phyloP scores from a whole-genome alignment of 345 rosid genomes.

The Gossypium australe region DNA sequence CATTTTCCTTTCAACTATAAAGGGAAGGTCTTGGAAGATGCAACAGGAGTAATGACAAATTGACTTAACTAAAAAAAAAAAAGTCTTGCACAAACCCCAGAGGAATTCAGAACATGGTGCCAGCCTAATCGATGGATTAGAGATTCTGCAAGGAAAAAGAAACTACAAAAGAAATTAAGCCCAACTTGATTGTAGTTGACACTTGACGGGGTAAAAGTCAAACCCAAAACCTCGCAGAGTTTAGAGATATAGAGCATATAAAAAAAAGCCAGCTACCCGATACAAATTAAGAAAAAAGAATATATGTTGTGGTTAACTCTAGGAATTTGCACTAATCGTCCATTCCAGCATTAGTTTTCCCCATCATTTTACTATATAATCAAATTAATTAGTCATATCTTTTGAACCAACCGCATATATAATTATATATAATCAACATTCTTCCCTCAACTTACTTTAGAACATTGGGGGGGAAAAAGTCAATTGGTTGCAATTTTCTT shows the following conservation, averaged over 20 bases:
- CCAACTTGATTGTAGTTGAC: constrained; percentile 2
- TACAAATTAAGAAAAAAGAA: neutral
- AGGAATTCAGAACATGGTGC: neutral
- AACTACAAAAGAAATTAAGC: neutral
- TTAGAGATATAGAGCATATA: neutral
- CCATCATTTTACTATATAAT: neutral
- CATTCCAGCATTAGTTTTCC: neutral
- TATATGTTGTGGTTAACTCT: neutral
- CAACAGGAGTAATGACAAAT: neutral
- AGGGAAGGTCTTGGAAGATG: neutral
- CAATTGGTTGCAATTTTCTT: neutral
- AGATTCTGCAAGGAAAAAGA: neutral
- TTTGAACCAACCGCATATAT: neutral
- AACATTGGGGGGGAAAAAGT: neutral
- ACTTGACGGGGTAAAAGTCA: neutral
- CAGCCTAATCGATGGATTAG: neutral
- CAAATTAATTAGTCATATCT: neutral
- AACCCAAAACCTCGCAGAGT: neutral
- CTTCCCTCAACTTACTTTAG: neutral
- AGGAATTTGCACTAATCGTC: neutral
- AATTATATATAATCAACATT: neutral
- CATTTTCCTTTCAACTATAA: neutral
- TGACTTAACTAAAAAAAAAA: neutral
- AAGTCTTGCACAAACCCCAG: neutral
- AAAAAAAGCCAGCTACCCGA: neutral